A percentile compares a stretch with the other conserved stretches of the same genome.
phyloP scores from a whole-genome alignment of 305 asterid genomes.

The Fraxinus dipetala region DNA sequence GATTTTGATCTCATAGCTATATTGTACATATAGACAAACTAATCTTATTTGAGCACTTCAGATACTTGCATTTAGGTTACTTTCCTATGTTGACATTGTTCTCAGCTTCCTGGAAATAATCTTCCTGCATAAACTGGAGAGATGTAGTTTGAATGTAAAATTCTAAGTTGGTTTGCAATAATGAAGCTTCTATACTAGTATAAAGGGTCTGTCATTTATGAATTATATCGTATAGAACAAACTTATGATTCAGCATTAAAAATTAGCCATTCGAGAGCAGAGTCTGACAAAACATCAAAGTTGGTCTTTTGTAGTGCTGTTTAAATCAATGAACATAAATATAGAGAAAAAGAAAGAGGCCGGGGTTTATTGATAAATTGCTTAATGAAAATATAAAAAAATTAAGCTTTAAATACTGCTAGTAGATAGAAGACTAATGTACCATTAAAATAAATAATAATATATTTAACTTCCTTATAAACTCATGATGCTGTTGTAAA shows the following conservation, averaged over 20 bases:
- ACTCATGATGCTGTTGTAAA: background rate
- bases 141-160: background rate
- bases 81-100: background rate
- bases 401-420: background rate
- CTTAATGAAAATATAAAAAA: too few relatives aligned
- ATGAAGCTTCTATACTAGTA: background rate
- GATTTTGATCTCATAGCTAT: constrained; percentile 11
- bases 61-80: background rate
- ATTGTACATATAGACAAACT: constrained; percentile 11
- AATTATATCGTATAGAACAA: background rate
- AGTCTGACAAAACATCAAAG: background rate
- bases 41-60: background rate
- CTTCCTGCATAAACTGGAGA: background rate
- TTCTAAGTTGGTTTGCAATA: background rate
- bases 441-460: too few relatives aligned
- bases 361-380: background rate
- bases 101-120: background rate
- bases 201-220: background rate
- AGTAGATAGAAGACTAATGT: background rate
- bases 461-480: background rate
- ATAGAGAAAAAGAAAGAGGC: background rate
- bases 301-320: background rate
- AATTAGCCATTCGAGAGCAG: background rate
- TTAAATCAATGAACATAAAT: background rate
- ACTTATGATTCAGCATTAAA: background rate